phyloP scores from a whole-genome alignment of 2,329 filamentous ascomycete species.

The Clonostachys rhizophaga region DNA sequence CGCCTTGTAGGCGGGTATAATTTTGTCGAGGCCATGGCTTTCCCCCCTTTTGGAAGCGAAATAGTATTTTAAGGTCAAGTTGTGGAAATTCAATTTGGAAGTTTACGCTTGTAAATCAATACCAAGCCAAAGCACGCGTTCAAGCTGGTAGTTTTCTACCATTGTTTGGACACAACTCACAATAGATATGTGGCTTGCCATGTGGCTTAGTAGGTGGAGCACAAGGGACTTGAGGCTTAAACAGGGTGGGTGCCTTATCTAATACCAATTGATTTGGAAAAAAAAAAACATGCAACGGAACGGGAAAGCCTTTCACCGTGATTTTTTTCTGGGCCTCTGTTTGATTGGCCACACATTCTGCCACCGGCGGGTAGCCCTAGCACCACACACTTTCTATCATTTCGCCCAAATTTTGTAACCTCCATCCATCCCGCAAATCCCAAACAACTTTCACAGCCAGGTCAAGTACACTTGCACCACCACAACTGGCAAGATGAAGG shows the following conservation, averaged over 20 bases:
- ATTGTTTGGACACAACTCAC: neutral
- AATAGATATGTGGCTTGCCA: neutral
- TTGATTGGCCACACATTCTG: slow-evolving; percentile 22
- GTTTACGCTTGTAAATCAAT: too few species aligned
- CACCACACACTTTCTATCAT: slow-evolving; percentile 34
- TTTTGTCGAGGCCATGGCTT: slow-evolving; percentile 24
- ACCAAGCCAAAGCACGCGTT: too few species aligned
- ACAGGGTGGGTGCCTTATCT: too few species aligned
- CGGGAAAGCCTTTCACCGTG: slow-evolving; percentile 15
- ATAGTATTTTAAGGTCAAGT: neutral
- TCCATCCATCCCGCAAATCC: slow-evolving; percentile 12
- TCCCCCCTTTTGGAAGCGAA: neutral
- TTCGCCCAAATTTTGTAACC: slow-evolving; percentile 24
- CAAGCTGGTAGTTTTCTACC: neutral
- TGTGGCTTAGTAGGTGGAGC: neutral
- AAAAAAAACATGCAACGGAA: neutral
- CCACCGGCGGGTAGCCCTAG: slow-evolving; percentile 28
- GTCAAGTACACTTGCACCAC: slow-evolving; percentile 40
- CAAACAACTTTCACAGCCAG: slow-evolving; percentile 30
- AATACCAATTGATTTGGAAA: too few species aligned
- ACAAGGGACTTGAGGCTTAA: neutral
- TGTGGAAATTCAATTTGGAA: neutral
- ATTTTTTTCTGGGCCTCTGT: neutral
- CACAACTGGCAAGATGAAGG: slow-evolving; percentile 44
- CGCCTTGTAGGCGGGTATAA: slow-evolving; percentile 33